A percentile compares a stretch with the other conserved stretches of the same genome.
phyloP scores from a whole-genome alignment of 345 rosid species.

The Citrus reticulata region DNA sequence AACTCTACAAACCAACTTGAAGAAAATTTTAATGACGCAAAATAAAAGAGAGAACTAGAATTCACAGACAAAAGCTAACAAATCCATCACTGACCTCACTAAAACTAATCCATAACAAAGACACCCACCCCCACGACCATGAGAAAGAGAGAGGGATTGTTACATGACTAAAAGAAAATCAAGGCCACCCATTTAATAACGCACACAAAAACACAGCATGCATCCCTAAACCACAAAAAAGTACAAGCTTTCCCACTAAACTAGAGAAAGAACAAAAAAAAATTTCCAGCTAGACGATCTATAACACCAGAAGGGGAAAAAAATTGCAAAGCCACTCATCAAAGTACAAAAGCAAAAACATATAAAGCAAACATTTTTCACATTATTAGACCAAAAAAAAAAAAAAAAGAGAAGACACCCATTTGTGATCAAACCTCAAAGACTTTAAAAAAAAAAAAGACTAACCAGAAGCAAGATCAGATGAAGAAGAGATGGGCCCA shows the following conservation, averaged over 20 bases:
- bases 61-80: conserved; percentile 28
- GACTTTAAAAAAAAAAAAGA: neutral
- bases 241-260: neutral
- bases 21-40: neutral
- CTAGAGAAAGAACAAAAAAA: neutral
- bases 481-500: conserved; percentile 64
- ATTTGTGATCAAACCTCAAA: neutral
- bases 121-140: conserved; percentile 30
- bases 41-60: conserved; percentile 5
- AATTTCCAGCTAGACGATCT: neutral
- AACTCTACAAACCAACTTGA: neutral
- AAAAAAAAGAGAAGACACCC: neutral
- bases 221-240: neutral
- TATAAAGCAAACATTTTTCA: neutral
- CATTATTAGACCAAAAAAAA: neutral
- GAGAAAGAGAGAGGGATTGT: neutral
- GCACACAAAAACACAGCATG: neutral
- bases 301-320: neutral
- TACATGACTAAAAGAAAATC: conserved; percentile 11
- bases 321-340: neutral
- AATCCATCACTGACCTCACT: conserved; percentile 33
- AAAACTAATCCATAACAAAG: conserved; percentile 31
- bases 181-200: conserved; percentile 6
- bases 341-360: neutral
- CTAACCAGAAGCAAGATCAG: conserved; percentile 82